These are phyloP conservation scores for Pontederia crassipes DNA, from an alignment of 176 grass and related monocot species.

Conservation along the genomic window DNA sequence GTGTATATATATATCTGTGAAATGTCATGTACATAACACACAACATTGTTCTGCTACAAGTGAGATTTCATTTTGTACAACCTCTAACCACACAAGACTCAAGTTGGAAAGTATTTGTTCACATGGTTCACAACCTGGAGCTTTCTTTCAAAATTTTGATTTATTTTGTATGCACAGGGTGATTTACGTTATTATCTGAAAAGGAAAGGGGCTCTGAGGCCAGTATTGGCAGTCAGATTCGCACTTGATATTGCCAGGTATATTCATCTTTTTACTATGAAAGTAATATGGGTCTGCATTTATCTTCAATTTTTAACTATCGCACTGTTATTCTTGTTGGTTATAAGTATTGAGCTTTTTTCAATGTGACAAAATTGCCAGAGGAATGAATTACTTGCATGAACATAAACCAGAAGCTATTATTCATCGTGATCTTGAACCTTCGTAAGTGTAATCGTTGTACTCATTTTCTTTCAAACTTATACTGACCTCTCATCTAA, in stretches of 20 bases:
- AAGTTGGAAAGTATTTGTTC: too few species aligned
- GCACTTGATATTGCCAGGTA: constrained; percentile 99
- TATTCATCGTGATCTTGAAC: constrained; percentile 96
- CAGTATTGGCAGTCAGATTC: constrained; percentile 62
- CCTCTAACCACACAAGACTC: too few species aligned
- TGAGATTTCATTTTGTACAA: too few species aligned
- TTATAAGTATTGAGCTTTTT: not conserved
- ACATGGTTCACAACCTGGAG: not conserved
- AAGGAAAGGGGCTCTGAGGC: constrained; percentile 42
- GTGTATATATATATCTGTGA: too few species aligned
- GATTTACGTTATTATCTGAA: constrained; percentile 61
- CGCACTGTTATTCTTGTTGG: too few species aligned
- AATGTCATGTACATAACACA: too few species aligned
- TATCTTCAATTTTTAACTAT: constrained; percentile 11
- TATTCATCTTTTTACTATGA: not conserved
- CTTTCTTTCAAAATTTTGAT: not conserved
- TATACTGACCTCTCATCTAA: constrained; percentile 12
- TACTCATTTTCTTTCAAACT: constrained; percentile 5
- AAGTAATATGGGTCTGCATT: not conserved
- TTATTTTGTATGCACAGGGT: constrained; percentile 38
- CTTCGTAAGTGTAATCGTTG: constrained; percentile 55
- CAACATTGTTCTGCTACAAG: too few species aligned
- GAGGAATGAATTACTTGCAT: constrained; percentile 95
- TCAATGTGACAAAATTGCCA: constrained; percentile 27
- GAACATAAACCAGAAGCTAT: constrained; percentile 85